Conservation (phyloP, 108 stramenopile species). For the Nannochloropsis gaditana region DNA sequence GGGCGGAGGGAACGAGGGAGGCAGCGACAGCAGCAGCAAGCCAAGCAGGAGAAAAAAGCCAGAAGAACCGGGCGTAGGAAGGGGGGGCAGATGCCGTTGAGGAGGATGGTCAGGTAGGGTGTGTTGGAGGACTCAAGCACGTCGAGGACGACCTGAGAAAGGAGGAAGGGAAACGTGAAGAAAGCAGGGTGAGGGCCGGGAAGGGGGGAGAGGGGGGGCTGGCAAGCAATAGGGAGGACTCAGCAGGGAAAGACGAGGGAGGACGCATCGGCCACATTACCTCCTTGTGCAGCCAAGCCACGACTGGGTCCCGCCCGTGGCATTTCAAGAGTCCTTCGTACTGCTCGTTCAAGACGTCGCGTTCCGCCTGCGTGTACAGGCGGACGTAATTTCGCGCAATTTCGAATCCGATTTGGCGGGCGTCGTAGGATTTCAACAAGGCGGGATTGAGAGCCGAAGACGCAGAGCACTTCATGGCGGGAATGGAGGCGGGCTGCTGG, state of each 20-base stretch:
- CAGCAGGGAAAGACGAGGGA: neutral
- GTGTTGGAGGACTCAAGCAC: neutral
- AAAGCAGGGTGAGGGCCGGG: neutral
- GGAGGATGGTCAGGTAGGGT: conserved; percentile 15
- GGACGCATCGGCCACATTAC: neutral
- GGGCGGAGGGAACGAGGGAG: conserved; percentile 14
- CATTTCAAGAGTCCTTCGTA: neutral
- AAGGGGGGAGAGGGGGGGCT: neutral
- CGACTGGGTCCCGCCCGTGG: neutral
- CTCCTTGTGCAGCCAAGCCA: neutral
- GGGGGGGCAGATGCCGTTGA: neutral
- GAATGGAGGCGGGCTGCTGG: no score
- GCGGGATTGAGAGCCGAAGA: neutral
- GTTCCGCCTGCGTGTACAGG: neutral
- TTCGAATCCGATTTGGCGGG: neutral
- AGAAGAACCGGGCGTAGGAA: neutral
- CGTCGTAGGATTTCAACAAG: neutral
- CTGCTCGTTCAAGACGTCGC: neutral
- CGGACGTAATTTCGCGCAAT: neutral
- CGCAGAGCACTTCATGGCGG: no score
- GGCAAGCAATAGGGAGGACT: neutral
- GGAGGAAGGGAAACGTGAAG: neutral
- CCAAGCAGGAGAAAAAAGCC: neutral
- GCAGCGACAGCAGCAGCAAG: neutral
- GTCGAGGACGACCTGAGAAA: neutral